Base-by-base conservation (phyloP, 352 stramenopile species). In the Globisporangium cystogenes region DNA sequence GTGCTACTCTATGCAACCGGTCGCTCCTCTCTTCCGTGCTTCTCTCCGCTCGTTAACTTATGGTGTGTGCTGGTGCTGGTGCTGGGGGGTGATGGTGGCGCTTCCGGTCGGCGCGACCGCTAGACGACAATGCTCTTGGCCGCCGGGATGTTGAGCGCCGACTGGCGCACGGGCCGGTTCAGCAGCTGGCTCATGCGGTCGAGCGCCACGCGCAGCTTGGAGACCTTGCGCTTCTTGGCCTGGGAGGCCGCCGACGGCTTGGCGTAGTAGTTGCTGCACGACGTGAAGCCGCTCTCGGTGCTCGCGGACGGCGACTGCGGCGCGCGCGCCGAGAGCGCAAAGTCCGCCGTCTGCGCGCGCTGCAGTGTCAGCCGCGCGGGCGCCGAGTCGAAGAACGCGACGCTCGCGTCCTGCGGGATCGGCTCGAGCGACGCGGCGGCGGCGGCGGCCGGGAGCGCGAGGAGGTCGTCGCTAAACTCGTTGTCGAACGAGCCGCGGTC, bases 121-220 rank as follows among this genome's bases (percentile, higher is more conserved):
- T 53, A 90, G 24, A 90, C 76, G 51, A 88, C 73, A 53, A 90
- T 90, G 64, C 73, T 87, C 62, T 86, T 83, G 59, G 62, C 67
- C 3, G 70, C 67, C 0, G 69, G 52, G 53, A 87, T 62, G 62
- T 87, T 82, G 46, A 90, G 62, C 24, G 72, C 76, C 26, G 74
- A 76, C 55, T 81, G 80, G n/a, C 80, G 76, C 44, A 90, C 80
- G 7, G 80, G 80, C 6, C 76, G 70, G 59, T 90, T 87, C 26
- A 90, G 69, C 52, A 90, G 64, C 48, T 87, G 68, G 59, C 84
- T 86, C 50, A 90, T 73, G 52, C 76, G 76, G 59, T 82, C 70
- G 50, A 90, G 55, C 35, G 75, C 72, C 39, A 76, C 58, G 40
- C 87, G 77, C 47, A 88, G 68, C 61, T 72, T 81, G 23, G 76